Percentiles rank a stretch among this genome's conserved stretches.
Evolutionary conservation across 768 basidiomycete genomes (phyloP).

Genomic region (Lentinula lateritia): DNA sequence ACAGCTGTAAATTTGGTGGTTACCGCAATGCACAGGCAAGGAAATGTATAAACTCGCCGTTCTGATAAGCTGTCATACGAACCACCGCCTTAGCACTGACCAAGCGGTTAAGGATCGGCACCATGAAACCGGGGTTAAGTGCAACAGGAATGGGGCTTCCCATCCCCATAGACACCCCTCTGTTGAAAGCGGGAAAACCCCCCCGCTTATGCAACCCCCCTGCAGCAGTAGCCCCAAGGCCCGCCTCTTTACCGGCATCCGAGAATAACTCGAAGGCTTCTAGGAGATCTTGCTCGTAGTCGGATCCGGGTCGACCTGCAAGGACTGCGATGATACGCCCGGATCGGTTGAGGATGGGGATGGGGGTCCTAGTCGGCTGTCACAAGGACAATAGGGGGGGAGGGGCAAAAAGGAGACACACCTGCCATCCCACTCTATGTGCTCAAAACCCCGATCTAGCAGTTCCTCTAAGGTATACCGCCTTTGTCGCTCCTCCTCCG

Average conservation of each 20-base stretch:
- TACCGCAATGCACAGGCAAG: too few species aligned
- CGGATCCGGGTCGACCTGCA: neutral
- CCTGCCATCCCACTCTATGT: neutral
- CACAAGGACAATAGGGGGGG: too few species aligned
- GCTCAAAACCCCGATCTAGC: neutral
- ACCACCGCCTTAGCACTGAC: neutral
- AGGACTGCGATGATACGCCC: conserved; percentile 9
- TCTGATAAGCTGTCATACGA: neutral
- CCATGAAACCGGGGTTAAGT: neutral
- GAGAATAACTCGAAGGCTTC: neutral
- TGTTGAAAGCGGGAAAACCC: neutral
- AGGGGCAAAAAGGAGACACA: neutral
- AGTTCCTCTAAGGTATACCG: neutral
- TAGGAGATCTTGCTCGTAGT: neutral
- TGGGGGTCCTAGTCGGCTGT: neutral
- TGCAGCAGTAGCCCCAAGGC: neutral
- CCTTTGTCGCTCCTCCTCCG: neutral
- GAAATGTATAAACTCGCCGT: neutral
- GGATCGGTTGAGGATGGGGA: neutral
- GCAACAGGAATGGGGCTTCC: neutral
- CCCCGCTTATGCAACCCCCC: neutral
- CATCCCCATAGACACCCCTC: neutral
- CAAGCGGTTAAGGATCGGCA: neutral
- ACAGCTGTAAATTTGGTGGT: neutral
- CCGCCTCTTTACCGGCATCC: neutral